A percentile compares a stretch with the other conserved stretches of the same genome.
Conservation (phyloP, 2,329 filamentous ascomycete species). For the Arthrinium puccinioides region DNA sequence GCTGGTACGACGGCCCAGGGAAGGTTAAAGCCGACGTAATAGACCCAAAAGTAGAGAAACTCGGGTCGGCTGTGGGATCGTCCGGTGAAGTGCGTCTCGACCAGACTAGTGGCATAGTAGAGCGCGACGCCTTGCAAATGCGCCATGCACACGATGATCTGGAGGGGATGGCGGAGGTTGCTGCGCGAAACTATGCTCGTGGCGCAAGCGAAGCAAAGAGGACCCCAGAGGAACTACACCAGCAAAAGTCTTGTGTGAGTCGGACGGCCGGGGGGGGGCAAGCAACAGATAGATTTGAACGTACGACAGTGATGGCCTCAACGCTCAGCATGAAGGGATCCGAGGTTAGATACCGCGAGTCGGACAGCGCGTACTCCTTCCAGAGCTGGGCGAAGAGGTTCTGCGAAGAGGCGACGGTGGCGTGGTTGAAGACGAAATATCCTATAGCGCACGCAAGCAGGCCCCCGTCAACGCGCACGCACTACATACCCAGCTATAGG, state of each 20-base stretch:
- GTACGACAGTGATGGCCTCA: conserved; percentile 72
- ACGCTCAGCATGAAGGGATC: conserved; percentile 83
- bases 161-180: conserved; percentile 41
- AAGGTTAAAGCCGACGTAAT: conserved; percentile 53
- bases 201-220: conserved; percentile 45
- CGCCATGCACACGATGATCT: conserved; percentile 42
- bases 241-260: not conserved
- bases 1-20: conserved; percentile 53
- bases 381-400: conserved; percentile 77
- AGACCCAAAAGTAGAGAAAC: conserved; percentile 55
- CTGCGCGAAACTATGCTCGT: conserved; percentile 34
- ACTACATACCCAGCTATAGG: not conserved
- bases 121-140: conserved; percentile 56
- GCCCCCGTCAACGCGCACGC: not conserved
- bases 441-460: conserved; percentile 30
- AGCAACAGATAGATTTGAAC: conserved; percentile 16
- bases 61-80: conserved; percentile 51
- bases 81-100: conserved; percentile 37
- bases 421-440: conserved; percentile 70
- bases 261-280: not conserved
- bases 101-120: conserved; percentile 52
- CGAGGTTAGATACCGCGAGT: conserved; percentile 77
- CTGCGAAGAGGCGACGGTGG: conserved; percentile 57
- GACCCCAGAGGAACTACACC: conserved; percentile 48
- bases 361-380: conserved; percentile 86